phyloP scores from a whole-genome alignment of 78 protist species.

The Dictyostelium discoideum region DNA sequence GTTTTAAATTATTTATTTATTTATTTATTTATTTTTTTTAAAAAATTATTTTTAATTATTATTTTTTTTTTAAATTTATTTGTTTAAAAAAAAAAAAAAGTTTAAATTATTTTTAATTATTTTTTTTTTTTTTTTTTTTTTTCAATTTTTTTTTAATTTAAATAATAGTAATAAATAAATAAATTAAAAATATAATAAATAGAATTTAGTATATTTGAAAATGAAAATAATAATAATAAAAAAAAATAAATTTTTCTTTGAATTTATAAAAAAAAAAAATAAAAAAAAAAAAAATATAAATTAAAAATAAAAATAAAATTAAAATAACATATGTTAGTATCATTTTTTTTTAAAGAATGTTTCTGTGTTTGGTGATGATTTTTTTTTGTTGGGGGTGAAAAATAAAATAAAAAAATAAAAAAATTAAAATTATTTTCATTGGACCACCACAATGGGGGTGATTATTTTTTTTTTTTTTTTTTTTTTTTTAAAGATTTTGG shows the following conservation, averaged over 20 bases:
- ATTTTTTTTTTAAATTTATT: neutral
- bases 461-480: no score
- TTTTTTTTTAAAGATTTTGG: no score
- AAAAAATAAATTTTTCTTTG: no score
- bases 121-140: neutral
- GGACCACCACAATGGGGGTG: no score
- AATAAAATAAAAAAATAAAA: no score
- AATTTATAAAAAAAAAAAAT: no score
- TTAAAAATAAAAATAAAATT: neutral
- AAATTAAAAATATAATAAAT: neutral
- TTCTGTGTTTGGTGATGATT: no score
- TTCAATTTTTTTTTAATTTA: neutral
- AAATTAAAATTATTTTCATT: no score
- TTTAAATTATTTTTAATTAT: neutral
- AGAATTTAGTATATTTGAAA: no score
- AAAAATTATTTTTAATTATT: neutral
- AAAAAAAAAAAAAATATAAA: neutral
- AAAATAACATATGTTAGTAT: neutral
- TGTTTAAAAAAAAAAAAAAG: neutral
- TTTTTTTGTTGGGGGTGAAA: no score
- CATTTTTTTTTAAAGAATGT: no score
- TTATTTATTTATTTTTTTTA: neutral
- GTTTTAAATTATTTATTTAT: neutral
- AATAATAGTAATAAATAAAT: neutral
- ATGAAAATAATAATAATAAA: no score